Percentiles rank a stretch among this genome's conserved stretches.
Evolutionary conservation across 1,284 basidiomycete species (phyloP).

Genomic region (Inonotus hispidus): DNA sequence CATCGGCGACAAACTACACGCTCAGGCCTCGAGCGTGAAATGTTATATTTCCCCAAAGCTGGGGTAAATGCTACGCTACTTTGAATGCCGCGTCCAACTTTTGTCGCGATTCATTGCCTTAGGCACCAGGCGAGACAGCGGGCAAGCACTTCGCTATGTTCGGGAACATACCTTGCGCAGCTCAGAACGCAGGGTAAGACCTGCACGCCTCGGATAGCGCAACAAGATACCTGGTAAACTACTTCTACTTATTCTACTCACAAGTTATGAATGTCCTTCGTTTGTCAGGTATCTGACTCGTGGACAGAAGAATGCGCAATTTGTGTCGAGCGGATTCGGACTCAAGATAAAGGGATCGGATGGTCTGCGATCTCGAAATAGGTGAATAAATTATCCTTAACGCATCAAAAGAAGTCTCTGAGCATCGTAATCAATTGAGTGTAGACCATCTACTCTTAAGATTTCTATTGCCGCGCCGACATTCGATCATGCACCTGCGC

Average conservation of each 20-base stretch:
- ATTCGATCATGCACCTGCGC: neutral
- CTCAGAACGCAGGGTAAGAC: neutral
- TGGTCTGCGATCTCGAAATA: neutral
- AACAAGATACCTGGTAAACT: neutral
- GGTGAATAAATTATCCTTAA: neutral
- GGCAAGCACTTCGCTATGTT: neutral
- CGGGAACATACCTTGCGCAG: neutral
- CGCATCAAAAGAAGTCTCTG: neutral
- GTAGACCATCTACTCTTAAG: neutral
- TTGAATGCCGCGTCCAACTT: conserved; percentile 7
- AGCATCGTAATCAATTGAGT: neutral
- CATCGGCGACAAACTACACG: neutral
- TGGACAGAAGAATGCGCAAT: neutral
- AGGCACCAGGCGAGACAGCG: neutral
- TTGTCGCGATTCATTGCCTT: neutral
- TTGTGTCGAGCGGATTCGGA: neutral
- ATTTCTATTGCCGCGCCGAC: neutral
- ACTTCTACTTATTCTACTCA: neutral
- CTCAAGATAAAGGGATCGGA: neutral
- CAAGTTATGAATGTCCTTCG: neutral
- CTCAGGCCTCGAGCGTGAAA: neutral
- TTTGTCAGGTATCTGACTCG: neutral
- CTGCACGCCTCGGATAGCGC: neutral
- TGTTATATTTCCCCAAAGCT: neutral
- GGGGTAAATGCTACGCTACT: neutral